Evolutionary conservation across 306 rosid species (phyloP), one percentile per base, ranked within the genome.

Genomic region (Ochetophila trinervis): DNA sequence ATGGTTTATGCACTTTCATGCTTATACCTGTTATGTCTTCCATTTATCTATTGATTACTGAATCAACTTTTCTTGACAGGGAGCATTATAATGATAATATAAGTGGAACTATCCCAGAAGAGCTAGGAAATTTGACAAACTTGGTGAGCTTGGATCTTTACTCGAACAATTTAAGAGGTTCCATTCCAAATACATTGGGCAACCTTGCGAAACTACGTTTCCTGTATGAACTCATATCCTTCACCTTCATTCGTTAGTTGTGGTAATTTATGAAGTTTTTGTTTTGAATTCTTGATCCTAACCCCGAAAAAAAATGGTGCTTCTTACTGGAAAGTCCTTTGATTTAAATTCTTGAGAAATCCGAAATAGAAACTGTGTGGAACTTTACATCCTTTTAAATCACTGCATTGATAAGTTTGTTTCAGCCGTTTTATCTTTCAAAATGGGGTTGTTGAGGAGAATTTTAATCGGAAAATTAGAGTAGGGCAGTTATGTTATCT

Each of bases 81-180:
- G 96, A 89, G 71, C 94, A 87, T 69, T 89, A 87, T 72, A 85
- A 94, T 56, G 87, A 89, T 65, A 79, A 77, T 53, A 83, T 89
- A 77, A 73, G 65, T 57, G 94, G 96, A 68, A 81, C 13, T 74
- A 78, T 89, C 72, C 96, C 94, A 0, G 82, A 75, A 0, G 94
- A 89, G 85, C 91, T 89, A 48, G 96, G 96, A 58, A 75, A 76
- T 72, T 77, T 89, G 80, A 64, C 83, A 72, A 74, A 81, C 81
- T 85, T 89, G 89, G 96, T 89, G 77, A 89, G 96, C 86, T 83
- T 89, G 91, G 96, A 89, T 89, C 96, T 89, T 75, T 89, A 87
- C 84, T 68, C 79, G 87, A 89, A 89, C 83, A 7, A 0, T 0
- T 78, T 89, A 72, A 60, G 0, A 58, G 91, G 91, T 52, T 4